phyloP scores from a whole-genome alignment of 495 filamentous ascomycete genomes.

The Aspergillus cristatus region DNA sequence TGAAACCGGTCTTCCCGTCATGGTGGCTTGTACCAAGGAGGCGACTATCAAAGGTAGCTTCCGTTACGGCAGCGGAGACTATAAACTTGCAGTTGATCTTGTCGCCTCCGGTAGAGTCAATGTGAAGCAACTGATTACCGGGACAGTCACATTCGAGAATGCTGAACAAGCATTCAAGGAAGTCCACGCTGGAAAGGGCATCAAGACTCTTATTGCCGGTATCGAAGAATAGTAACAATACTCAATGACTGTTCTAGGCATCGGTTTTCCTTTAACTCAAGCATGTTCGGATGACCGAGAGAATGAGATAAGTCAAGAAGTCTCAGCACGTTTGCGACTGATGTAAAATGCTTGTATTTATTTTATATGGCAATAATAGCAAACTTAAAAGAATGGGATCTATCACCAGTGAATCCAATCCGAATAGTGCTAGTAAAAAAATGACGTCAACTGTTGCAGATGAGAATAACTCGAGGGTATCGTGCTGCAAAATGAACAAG shows the following conservation, averaged over 20 bases:
- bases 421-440: too few relatives aligned
- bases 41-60: conserved; percentile 45
- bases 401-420: too few relatives aligned
- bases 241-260: too few relatives aligned
- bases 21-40: conserved; percentile 45
- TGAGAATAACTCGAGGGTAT: conserved; percentile 5
- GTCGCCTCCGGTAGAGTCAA: conserved; percentile 43
- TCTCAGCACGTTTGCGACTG: too few relatives aligned
- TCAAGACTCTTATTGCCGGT: conserved; percentile 39
- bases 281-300: too few relatives aligned
- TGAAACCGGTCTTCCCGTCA: conserved; percentile 49
- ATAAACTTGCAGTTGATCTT: conserved; percentile 44
- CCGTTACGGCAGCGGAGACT: conserved; percentile 46
- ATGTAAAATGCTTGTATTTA: too few relatives aligned
- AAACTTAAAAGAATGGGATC: too few relatives aligned
- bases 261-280: too few relatives aligned
- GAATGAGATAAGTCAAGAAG: too few relatives aligned
- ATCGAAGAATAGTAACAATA: conserved; percentile 18
- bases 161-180: conserved; percentile 42
- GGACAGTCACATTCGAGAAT: conserved; percentile 43
- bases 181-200: conserved; percentile 39
- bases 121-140: conserved; percentile 42
- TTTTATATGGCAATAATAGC: too few relatives aligned
- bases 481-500: conserved; percentile 5
- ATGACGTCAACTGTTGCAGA: not conserved